These are phyloP conservation scores for Coriolopsis trogii DNA, from an alignment of 1,284 basidiomycete species.

Conservation along the genomic window DNA sequence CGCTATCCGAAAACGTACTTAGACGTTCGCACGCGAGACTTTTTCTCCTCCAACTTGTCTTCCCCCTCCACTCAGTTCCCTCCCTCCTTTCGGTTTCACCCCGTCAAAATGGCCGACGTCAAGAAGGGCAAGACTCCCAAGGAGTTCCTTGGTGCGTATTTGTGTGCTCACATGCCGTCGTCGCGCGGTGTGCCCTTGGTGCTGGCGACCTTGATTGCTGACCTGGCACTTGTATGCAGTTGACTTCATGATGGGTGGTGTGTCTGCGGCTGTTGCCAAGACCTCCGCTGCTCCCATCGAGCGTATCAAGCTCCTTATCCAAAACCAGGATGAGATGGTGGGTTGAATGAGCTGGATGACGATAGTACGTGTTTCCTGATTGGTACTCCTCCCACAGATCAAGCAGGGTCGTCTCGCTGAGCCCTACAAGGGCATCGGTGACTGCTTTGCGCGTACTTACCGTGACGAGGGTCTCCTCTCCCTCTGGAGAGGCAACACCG, in stretches of 20 bases:
- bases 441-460: constrained; percentile 90
- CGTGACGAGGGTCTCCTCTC: constrained; percentile 89
- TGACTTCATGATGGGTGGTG: constrained; percentile 93
- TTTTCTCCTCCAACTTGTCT: constrained; percentile 39
- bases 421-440: constrained; percentile 92
- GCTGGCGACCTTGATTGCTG: constrained; percentile 31
- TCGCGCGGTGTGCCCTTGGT: constrained; percentile 2
- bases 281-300: constrained; percentile 98
- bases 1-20: constrained; percentile 32
- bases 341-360: constrained; percentile 16
- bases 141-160: constrained; percentile 74
- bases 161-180: constrained; percentile 10
- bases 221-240: constrained; percentile 51
- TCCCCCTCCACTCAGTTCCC: constrained; percentile 53
- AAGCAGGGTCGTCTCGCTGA: constrained; percentile 92
- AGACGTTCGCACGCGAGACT: constrained; percentile 28
- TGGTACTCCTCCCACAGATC: constrained; percentile 58
- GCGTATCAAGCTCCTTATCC: constrained; percentile 97
- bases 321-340: constrained; percentile 97
- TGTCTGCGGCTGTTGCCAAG: constrained; percentile 96
- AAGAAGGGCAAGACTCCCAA: constrained; percentile 80
- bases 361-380: constrained; percentile 6
- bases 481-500: constrained; percentile 95
- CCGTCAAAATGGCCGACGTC: constrained; percentile 72
- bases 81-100: constrained; percentile 37